Evolutionary conservation across 2,329 filamentous ascomycete species (phyloP).

Genomic region (Pseudocercospora ulei): DNA sequence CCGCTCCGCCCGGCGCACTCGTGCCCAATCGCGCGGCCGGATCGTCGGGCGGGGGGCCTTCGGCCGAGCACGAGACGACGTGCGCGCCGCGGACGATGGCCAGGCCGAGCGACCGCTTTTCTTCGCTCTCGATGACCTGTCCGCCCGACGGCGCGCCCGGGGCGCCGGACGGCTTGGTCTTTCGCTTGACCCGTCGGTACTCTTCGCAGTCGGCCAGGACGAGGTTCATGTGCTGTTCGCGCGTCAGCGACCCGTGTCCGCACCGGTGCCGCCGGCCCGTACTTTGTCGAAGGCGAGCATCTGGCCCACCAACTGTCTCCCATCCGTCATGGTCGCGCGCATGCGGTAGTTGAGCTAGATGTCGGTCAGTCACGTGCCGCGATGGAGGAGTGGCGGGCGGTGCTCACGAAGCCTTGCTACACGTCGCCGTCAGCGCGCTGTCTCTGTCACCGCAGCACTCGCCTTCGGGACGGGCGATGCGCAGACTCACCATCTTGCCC

Average conservation of each 20-base stretch:
- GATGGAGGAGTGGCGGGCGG: slow-evolving; percentile 17
- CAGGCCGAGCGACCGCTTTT: slow-evolving; percentile 93
- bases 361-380: slow-evolving; percentile 18
- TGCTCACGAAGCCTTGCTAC: slow-evolving; percentile 57
- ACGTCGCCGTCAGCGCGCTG: slow-evolving; percentile 37
- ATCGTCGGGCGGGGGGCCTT: slow-evolving; percentile 89
- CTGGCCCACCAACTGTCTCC: slow-evolving; percentile 90
- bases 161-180: slow-evolving; percentile 62
- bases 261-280: slow-evolving; percentile 18
- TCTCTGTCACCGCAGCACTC: slow-evolving; percentile 38
- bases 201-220: slow-evolving; percentile 98
- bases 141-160: slow-evolving; percentile 47
- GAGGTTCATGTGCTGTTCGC: slow-evolving; percentile 88
- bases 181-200: slow-evolving; percentile 83
- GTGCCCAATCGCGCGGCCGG: slow-evolving; percentile 81
- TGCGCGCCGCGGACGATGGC: slow-evolving; percentile 90
- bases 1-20: slow-evolving; percentile 55
- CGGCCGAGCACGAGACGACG: slow-evolving; percentile 88
- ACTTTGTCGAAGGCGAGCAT: slow-evolving; percentile 99
- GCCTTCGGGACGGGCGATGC: slow-evolving; percentile 20
- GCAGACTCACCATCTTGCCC: slow-evolving; percentile 89
- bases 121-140: slow-evolving; percentile 69
- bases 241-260: slow-evolving; percentile 19
- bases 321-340: slow-evolving; percentile 90
- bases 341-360: slow-evolving; percentile 96